These are phyloP conservation scores for Trametes cinnabarina DNA, from an alignment of 768 basidiomycete species.

Conservation along the genomic window DNA sequence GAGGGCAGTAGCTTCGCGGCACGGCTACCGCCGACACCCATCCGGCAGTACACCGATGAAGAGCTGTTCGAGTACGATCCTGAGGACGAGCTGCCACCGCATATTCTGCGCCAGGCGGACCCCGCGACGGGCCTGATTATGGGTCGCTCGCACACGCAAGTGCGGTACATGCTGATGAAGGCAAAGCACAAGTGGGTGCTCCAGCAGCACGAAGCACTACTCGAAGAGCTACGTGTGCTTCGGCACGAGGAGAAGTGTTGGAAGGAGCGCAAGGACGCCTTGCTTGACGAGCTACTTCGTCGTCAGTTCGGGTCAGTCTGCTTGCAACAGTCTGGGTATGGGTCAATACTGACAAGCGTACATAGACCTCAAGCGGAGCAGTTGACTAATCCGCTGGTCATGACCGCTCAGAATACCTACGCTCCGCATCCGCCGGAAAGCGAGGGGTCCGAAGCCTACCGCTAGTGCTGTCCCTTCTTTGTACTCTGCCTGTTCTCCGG, in stretches of 20 bases:
- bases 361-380: conserved; percentile 23
- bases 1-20: conserved; percentile 34
- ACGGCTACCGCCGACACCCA: conserved; percentile 10
- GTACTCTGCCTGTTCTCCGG: not conserved
- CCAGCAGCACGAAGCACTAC: conserved; percentile 63
- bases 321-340: not conserved
- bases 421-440: conserved; percentile 5
- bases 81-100: conserved; percentile 52
- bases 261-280: conserved; percentile 58
- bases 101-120: conserved; percentile 51
- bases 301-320: conserved; percentile 49
- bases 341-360: not conserved
- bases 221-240: conserved; percentile 59
- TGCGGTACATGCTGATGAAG: conserved; percentile 72
- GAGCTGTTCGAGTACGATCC: conserved; percentile 28
- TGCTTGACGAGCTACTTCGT: conserved; percentile 53
- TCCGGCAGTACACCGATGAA: conserved; percentile 27
- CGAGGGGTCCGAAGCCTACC: conserved; percentile 6
- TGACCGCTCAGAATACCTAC: conserved; percentile 20
- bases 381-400: conserved; percentile 20
- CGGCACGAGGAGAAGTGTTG: conserved; percentile 52
- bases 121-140: conserved; percentile 60
- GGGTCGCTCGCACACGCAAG: conserved; percentile 67
- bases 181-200: conserved; percentile 73
- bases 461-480: not conserved